Evolutionary conservation across 129 eudicot species (phyloP).

Genomic region (Pseudognaphalium luteoalbum): DNA sequence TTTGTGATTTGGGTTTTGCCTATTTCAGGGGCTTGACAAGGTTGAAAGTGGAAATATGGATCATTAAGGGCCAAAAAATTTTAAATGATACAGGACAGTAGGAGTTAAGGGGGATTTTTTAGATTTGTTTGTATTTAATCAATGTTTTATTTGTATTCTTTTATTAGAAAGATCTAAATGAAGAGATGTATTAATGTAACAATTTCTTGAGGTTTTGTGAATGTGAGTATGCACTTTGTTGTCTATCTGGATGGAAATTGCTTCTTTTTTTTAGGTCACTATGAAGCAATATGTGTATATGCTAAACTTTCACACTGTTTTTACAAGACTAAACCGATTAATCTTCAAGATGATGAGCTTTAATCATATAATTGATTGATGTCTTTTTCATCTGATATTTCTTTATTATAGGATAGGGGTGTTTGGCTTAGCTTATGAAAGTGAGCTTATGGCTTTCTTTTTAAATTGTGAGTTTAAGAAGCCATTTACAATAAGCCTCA

Average conservation of each 20-base stretch:
- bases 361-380: no score
- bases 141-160: not conserved
- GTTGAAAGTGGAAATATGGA: constrained; percentile 7
- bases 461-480: no score
- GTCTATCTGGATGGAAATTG: not conserved
- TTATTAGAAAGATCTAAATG: constrained; percentile 1
- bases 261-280: not conserved
- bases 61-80: not conserved
- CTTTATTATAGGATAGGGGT: no score
- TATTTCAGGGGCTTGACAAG: constrained; percentile 27
- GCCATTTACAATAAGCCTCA: no score
- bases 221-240: not conserved
- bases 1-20: constrained; percentile 36
- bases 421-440: no score
- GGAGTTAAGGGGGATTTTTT: constrained; percentile 8
- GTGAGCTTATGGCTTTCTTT: no score
- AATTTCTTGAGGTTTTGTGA: constrained; percentile 3
- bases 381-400: no score
- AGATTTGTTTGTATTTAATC: not conserved
- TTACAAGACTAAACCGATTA: no score
- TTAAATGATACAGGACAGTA: not conserved
- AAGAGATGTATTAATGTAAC: not conserved
- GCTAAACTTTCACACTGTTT: no score
- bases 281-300: no score
- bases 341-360: no score